Evolutionary conservation across 768 basidiomycete species (phyloP), one percentile per base, ranked within the genome.

Genomic region (Cubamyces sp.): DNA sequence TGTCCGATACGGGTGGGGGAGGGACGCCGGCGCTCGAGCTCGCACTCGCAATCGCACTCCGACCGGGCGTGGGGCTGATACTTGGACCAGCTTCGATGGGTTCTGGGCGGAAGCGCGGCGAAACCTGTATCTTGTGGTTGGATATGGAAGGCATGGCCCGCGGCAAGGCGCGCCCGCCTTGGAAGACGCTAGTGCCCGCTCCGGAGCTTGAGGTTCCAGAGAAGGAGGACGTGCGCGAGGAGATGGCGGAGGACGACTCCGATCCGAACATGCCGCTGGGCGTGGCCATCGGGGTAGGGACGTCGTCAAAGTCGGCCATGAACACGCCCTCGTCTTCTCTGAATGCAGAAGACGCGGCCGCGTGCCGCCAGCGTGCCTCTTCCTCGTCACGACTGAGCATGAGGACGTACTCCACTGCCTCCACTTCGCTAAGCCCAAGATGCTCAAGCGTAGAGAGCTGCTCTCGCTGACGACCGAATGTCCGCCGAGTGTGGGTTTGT

Each of bases 341-440:
- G 60, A 56, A 66, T 55, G 40, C 59, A 57, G 54, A 41, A 43
- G 37, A 26, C 23, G 39, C 47, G 12, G 6, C 46, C 28, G 34
- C 18, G 28, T 56, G 43, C 41, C 40, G 51, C 12, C 73, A 66
- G 57, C 71, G 68, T n/a, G 54, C 53, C 50, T 75, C 73, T 42
- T 83, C 85, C 70, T 93, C 90, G 48, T 94, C 92, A 9, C 89
- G 85, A 64, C 91, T 93, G 65, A 94, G 81, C 91, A 94, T 94
- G 48, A 94, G 71, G 0, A 87, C 81, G 66, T 94, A 94, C 68
- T 92, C 88, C 26, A 94, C 75, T 0, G 88, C 90, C 68, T 92
- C 92, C 1, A 74, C 73, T 67, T 94, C 92, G 59, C 80, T 86
- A 42, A 94, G 74, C 2, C 92, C 92, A 3, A 94, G 80, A n/a